phyloP scores from a whole-genome alignment of 2,329 filamentous ascomycete genomes.

The Colletotrichum truncatum region DNA sequence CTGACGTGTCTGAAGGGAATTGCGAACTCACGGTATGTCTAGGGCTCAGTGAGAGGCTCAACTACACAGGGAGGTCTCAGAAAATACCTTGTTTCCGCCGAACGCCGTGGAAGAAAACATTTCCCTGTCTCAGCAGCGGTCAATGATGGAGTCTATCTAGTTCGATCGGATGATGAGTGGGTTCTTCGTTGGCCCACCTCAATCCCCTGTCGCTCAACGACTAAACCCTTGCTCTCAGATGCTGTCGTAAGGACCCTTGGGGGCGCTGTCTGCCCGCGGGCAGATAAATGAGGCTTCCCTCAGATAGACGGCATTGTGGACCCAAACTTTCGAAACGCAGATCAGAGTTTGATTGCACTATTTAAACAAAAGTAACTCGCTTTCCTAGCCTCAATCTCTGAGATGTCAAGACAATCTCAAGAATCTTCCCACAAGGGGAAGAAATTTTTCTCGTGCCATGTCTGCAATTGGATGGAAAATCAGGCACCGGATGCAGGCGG shows the following conservation, averaged over 20 bases:
- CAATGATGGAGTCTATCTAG: background rate
- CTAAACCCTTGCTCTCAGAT: background rate
- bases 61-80: too few species aligned
- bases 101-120: background rate
- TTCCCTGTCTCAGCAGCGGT: background rate
- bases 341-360: background rate
- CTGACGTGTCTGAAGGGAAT: too few species aligned
- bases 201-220: background rate
- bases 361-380: background rate
- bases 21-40: too few species aligned
- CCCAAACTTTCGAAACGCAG: background rate
- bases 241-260: background rate
- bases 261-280: background rate
- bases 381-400: background rate
- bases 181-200: background rate
- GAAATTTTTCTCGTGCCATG: too few species aligned
- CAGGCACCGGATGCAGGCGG: background rate
- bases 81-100: too few species aligned
- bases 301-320: background rate
- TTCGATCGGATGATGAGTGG: background rate
- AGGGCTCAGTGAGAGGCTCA: too few species aligned
- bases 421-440: too few species aligned
- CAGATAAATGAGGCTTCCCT: slow-evolving; percentile 2
- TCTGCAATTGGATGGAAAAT: background rate
- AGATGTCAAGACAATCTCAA: background rate